Evolutionary conservation across 257 asterid species (phyloP).

Genomic region (Echium plantagineum): DNA sequence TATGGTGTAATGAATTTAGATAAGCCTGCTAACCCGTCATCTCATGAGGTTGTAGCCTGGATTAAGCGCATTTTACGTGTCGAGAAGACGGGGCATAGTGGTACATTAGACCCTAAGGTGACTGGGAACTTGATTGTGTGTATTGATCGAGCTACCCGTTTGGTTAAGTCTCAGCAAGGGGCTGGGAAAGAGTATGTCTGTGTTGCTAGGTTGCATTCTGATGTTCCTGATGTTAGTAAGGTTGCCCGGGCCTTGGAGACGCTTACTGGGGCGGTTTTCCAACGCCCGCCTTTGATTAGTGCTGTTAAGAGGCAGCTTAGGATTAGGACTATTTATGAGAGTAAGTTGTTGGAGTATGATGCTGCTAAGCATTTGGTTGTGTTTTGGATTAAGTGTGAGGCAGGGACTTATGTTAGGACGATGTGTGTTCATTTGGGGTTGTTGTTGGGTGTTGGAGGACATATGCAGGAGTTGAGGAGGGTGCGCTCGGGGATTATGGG

Average conservation of each 20-base stretch:
- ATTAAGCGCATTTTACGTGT: slow-evolving; percentile 73
- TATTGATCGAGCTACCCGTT: slow-evolving; percentile 83
- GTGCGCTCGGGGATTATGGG: slow-evolving; percentile 85
- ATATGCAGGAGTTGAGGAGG: slow-evolving; percentile 90
- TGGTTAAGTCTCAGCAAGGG: slow-evolving; percentile 93
- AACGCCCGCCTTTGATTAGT: slow-evolving; percentile 85
- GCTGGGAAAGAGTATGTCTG: slow-evolving; percentile 96
- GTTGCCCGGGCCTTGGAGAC: slow-evolving; percentile 83
- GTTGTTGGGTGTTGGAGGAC: slow-evolving; percentile 81
- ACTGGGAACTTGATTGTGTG: slow-evolving; percentile 91
- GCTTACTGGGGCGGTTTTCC: slow-evolving; percentile 86
- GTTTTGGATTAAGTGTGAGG: slow-evolving; percentile 95
- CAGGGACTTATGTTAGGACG: slow-evolving; percentile 91
- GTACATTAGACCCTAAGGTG: slow-evolving; percentile 88
- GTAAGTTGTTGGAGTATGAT: slow-evolving; percentile 84
- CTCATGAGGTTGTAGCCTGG: slow-evolving; percentile 97
- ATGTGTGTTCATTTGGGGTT: slow-evolving; percentile 92
- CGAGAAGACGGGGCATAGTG: slow-evolving; percentile 94
- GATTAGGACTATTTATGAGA: slow-evolving; percentile 82
- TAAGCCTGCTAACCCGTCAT: slow-evolving; percentile 84
- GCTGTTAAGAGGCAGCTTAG: slow-evolving; percentile 93
- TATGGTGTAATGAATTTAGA: slow-evolving; percentile 79
- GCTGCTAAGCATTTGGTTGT: slow-evolving; percentile 68
- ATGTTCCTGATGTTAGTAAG: slow-evolving; percentile 58
- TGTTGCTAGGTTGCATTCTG: slow-evolving; percentile 70